These are phyloP conservation scores for Copromyces sp. DNA, from an alignment of 495 filamentous ascomycete genomes.

Conservation along the genomic window DNA sequence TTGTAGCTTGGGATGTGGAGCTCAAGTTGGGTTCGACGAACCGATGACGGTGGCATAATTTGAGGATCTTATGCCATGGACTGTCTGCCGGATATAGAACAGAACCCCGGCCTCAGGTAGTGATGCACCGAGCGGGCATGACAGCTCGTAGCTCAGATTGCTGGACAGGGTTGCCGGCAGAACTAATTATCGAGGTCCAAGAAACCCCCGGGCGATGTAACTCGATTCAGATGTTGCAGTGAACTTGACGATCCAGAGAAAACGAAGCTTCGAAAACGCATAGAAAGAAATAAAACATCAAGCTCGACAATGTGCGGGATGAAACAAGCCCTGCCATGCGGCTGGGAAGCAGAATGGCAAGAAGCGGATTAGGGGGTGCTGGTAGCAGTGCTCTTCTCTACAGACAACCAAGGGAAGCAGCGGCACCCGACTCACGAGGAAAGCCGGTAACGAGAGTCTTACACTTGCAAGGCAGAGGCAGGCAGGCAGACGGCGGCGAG, in stretches of 20 bases:
- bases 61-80: conserved; percentile 48
- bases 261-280: conserved; percentile 32
- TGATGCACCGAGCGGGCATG: conserved; percentile 41
- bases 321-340: conserved; percentile 41
- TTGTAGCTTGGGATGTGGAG: conserved; percentile 39
- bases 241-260: conserved; percentile 22
- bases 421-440: conserved; percentile 12
- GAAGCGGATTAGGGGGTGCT: conserved; percentile 28
- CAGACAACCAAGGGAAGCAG: conserved; percentile 8
- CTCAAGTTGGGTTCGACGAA: conserved; percentile 34
- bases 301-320: conserved; percentile 29
- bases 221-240: conserved; percentile 29
- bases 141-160: conserved; percentile 28
- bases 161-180: conserved; percentile 23
- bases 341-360: conserved; percentile 37
- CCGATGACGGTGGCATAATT: conserved; percentile 45
- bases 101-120: conserved; percentile 34
- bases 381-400: not conserved
- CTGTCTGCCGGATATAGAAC: conserved; percentile 41
- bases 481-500: conserved; percentile 1
- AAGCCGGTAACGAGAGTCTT: conserved; percentile 7
- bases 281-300: conserved; percentile 37
- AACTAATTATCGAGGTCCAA: conserved; percentile 20
- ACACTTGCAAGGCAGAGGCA: conserved; percentile 3
- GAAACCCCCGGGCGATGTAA: conserved; percentile 28